Evolutionary conservation across 345 rosid genomes (phyloP), one percentile per base, ranked within the genome.

Genomic region (Syzygium grande): DNA sequence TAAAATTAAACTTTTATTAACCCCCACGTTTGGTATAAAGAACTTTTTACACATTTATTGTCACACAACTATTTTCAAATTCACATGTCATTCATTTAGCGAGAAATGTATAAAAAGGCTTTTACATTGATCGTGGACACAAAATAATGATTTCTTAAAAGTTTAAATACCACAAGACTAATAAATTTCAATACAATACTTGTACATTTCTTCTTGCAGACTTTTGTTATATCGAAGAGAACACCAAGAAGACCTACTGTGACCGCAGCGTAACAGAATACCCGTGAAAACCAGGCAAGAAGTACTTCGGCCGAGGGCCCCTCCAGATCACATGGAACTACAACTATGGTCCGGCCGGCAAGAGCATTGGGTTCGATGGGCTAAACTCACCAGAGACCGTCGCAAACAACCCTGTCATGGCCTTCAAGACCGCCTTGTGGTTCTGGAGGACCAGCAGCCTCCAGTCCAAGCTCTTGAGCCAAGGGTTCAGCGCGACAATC

Each of bases 251-350:
- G 59, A 14, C 16, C 77, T 92, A 92, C 90, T 92, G 92, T 78
- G 86, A 89, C 55, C 12, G 3, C 49, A 23, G 8, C 51, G 52
- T 4, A 52, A 86, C 85, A 29, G 83, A 90, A 15, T 91, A 86
- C 41, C 92, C 92, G 5, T 91, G 92, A 77, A 84, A 38, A 55
- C 89, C 91, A 2, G 90, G 89, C 52, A 90, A 91, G 84, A 73
- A 78, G 27, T 93, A 94, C 91, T 91, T 53, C 34, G 94, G 96
- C 21, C 94, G 94, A 21, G 95, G 96, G 86, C 96, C 95, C n/a
- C 63, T 94, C 52, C 93, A 92, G 59, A 87, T 94, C 83, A 49
- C 96, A 22, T 92, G 94, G 92, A 94, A 94, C 89, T 92, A 87
- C 84, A 94, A 93, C 87, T 94, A 94, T 61, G 94, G 96, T 8